Evolutionary conservation across 331 rosid species (phyloP).

Genomic region (Spiraea crenata): DNA sequence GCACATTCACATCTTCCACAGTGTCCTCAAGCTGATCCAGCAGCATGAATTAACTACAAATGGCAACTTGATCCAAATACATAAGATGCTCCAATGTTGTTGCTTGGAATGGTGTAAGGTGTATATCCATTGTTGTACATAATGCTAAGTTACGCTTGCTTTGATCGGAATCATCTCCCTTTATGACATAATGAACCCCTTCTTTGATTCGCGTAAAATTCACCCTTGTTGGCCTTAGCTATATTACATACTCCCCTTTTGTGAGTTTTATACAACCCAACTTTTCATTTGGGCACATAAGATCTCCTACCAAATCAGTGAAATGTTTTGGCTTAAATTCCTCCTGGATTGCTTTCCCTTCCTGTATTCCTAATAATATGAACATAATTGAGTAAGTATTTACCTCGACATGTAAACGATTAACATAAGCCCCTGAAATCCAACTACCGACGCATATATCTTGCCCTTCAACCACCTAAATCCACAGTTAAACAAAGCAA

Average conservation of each 20-base stretch:
- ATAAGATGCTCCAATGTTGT: conserved; percentile 37
- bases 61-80: conserved; percentile 10
- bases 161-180: background rate
- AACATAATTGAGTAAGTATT: conserved; percentile 11
- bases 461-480: conserved; percentile 93
- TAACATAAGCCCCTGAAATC: conserved; percentile 87
- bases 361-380: no score
- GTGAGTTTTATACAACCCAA: accelerated
- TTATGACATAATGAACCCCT: background rate
- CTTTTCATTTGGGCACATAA: background rate
- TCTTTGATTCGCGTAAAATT: conserved; percentile 7
- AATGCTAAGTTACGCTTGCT: background rate
- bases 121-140: conserved; percentile 2
- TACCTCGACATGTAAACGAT: conserved; percentile 89
- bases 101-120: conserved; percentile 27
- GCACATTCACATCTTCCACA: conserved; percentile 5
- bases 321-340: no score
- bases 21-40: conserved; percentile 24
- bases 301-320: no score
- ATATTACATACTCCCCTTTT: background rate
- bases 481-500: no score
- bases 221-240: conserved; percentile 16
- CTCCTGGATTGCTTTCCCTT: no score
- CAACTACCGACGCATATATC: conserved; percentile 71
- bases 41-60: conserved; percentile 33